Percentiles rank a stretch among this genome's conserved stretches.
Evolutionary conservation across 441 rosid species (phyloP).

Genomic region (Eugenia klotzschiana): DNA sequence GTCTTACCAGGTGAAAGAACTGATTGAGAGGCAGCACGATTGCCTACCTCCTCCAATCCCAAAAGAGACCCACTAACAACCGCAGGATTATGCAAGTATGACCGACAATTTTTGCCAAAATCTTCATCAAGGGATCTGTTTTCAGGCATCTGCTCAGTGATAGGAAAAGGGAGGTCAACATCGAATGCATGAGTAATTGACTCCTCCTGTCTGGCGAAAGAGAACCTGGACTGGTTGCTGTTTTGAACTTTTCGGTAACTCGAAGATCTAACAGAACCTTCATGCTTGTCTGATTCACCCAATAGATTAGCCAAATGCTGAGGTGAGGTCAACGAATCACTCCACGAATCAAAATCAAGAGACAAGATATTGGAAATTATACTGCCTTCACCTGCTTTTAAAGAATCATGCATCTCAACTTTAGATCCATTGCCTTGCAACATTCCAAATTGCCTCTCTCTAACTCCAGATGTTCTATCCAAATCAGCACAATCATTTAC

Average conservation of each 20-base stretch:
- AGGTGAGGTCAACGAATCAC: constrained; percentile 54
- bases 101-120: constrained; percentile 30
- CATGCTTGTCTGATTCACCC: constrained; percentile 38
- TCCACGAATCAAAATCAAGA: constrained; percentile 78
- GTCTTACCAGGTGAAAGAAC: constrained; percentile 34
- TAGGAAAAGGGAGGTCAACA: constrained; percentile 17
- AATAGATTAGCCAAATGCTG: constrained; percentile 48
- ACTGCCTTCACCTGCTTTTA: constrained; percentile 54
- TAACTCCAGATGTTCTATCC: constrained; percentile 20
- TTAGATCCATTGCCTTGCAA: constrained; percentile 6
- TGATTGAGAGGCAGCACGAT: constrained; percentile 18
- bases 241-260: constrained; percentile 45
- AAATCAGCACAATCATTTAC: constrained; percentile 18
- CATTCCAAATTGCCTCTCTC: constrained; percentile 21
- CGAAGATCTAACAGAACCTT: constrained; percentile 32
- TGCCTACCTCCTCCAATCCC: constrained; percentile 33
- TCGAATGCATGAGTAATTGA: constrained; percentile 28
- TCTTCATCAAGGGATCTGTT: constrained; percentile 22
- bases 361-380: constrained; percentile 66
- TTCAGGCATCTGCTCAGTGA: constrained; percentile 26
- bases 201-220: constrained; percentile 79
- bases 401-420: constrained; percentile 8
- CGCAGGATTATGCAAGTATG: constrained; percentile 24
- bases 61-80: constrained; percentile 39
- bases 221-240: constrained; percentile 78